Conservation (phyloP, 352 stramenopile genomes). For the Phytophthora foliorum region DNA sequence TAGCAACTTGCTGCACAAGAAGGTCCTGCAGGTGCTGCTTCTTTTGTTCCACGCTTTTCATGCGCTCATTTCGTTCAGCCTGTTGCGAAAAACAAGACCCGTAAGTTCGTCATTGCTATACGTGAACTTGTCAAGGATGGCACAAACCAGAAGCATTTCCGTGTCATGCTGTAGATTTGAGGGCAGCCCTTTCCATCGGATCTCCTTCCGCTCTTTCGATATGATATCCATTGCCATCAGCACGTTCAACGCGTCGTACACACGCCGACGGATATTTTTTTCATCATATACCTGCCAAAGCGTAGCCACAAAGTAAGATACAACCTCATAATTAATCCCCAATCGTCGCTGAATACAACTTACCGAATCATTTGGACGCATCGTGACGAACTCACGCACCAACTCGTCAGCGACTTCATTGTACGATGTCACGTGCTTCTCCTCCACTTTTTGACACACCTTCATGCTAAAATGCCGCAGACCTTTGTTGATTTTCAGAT, state of each 20-base stretch:
- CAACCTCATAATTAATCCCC: constrained; percentile 8
- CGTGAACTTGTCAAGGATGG: neutral
- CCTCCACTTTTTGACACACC: constrained; percentile 97
- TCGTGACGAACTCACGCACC: constrained; percentile 90
- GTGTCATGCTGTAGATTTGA: constrained; percentile 89
- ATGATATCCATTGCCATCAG: constrained; percentile 99
- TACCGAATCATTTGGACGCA: constrained; percentile 83
- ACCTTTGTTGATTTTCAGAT: constrained; percentile 92
- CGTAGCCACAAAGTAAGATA: constrained; percentile 5
- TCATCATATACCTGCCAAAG: constrained; percentile 87
- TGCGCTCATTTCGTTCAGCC: constrained; percentile 78
- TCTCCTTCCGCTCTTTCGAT: constrained; percentile 96
- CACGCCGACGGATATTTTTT: constrained; percentile 96
- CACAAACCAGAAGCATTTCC: constrained; percentile 82
- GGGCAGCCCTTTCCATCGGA: constrained; percentile 85
- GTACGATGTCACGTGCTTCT: constrained; percentile 96
- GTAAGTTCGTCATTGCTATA: constrained; percentile 1
- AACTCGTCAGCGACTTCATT: constrained; percentile 97
- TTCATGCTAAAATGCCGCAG: constrained; percentile 97
- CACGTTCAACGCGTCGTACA: constrained; percentile 98
- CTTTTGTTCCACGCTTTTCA: constrained; percentile 89
- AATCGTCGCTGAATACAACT: constrained; percentile 38
- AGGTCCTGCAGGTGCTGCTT: constrained; percentile 94
- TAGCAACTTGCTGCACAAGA: constrained; percentile 94
- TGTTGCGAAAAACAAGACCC: constrained; percentile 24